Base-by-base conservation (phyloP, 768 basidiomycete genomes). In the Boletus sp. region DNA sequence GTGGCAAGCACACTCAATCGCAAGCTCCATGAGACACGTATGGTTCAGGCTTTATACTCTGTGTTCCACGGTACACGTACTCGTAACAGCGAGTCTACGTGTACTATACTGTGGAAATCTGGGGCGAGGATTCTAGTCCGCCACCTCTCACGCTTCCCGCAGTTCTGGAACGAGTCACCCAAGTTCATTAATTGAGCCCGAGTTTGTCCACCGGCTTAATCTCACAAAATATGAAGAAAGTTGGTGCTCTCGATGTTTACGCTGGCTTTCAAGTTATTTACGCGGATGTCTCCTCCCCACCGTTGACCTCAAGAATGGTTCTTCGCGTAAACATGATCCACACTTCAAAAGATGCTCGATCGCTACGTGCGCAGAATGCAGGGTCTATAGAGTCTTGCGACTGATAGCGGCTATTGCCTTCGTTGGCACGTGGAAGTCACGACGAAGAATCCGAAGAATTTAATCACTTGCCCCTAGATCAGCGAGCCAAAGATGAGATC, bases 31-130 rank as follows among this genome's bases (percentile, higher is more conserved):
- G 24, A 18, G 37, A 47, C 17, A 4, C 12, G 28, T 9, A n/a
- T n/a, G n/a, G n/a, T 2, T 30, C 32, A n/a, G 44, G 20, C 35
- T 55, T 64, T 41, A 44, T 48, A 41, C 20, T 20, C 36, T 50
- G 39, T 15, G 28, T 9, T 47, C 30, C 36, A 15, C 33, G 33
- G 35, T 20, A 50, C 57, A 67, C 63, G 56, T 63, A 52, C 47
- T 48, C 8, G 36, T 33, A 51, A 53, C 47, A 17, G 35, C 54
- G 17, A n/a, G 35, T 29, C 50, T 60, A 69, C 68, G 69, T 64
- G 62, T 56, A 39, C 29, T 55, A 17, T 44, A 24, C 54, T 56
- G 58, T 54, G 58, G 51, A 42, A 45, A 32, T 39, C 40, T 14
- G n/a, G 32, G 54, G 32, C 35, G 37, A 20, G 28, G 3, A 33